Evolutionary conservation across 73 alveolate genomes (phyloP), one percentile per base, ranked within the genome.

Genomic region (Uronychia setigera): DNA sequence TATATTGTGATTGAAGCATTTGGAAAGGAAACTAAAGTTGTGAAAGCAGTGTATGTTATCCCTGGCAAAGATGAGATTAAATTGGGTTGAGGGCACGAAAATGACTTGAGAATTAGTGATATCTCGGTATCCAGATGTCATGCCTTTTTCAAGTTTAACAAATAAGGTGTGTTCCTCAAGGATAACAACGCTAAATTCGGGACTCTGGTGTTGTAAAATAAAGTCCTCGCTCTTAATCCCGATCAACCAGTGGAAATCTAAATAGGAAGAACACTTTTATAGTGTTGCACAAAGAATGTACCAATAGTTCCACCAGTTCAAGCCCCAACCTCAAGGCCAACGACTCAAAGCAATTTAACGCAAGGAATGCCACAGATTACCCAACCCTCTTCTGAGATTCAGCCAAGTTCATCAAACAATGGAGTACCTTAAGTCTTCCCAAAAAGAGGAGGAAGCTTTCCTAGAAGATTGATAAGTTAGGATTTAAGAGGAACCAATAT

Each of bases 51-150:
- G 5, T 46, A 46, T 19, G 67, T 46, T 19, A 46, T 46, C 67
- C 67, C 67, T 11, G n/a, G 19, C 5, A 46, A 46, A 46, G 67
- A 46, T 5, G 67, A 46, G 67, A 46, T 46, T 11, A 46, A 46
- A 46, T 19, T 92, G 87, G 99, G 99, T 0, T 90, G 99, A 76
- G 96, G 97, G 60, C 95, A 91, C 58, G 99, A 96, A 28, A 78
- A 93, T 35, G 98, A 96, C 33, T 85, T 96, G 19, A 90, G 96
- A 79, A 82, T 96, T 0, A 92, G 87, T 32, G 99, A 96, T 83
- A 96, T 96, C 11, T 83, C 96, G 9, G 99, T 96, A 0, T 90
- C 97, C 13, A 79, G 99, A 74, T 75, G 87, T 33, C 99, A 96
- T 84, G 96, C 98, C 67, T 11, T 11, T 5, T 19, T 46, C 19